Conservation (phyloP, 148 eudicot genomes). For the Chenopodium formosanum region DNA sequence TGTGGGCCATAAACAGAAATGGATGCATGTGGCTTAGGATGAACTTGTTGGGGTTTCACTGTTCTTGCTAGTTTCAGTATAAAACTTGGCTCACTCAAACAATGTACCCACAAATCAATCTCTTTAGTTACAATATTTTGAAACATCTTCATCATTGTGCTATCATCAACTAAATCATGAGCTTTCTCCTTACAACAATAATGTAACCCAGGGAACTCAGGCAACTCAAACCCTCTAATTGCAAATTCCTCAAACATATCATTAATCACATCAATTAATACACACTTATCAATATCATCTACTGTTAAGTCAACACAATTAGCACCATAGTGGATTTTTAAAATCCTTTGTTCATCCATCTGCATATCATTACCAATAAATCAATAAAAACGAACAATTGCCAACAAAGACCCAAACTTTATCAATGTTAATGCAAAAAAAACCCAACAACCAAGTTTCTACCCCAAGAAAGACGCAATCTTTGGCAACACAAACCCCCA, state of each 20-base stretch:
- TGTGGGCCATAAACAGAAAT: too few species aligned
- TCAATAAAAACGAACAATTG: too few species aligned
- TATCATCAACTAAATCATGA: neutral
- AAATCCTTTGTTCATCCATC: too few species aligned
- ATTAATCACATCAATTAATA: neutral
- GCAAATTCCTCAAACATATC: neutral
- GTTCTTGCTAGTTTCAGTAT: neutral
- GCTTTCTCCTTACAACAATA: neutral
- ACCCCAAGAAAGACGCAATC: too few species aligned
- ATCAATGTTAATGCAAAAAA: too few species aligned
- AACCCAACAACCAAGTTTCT: too few species aligned
- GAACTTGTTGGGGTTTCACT: too few species aligned
- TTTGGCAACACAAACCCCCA: too few species aligned
- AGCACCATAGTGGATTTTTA: too few species aligned
- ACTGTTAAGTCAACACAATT: neutral
- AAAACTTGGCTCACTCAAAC: neutral
- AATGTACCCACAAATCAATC: neutral
- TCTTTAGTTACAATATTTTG: neutral
- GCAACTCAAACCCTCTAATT: neutral
- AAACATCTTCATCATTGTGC: neutral
- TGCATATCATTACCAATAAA: too few species aligned
- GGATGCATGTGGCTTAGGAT: too few species aligned
- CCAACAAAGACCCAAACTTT: too few species aligned
- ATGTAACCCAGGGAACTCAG: neutral
- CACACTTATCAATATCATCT: neutral